Evolutionary conservation across 768 basidiomycete genomes (phyloP).

Genomic region (Dacryopinax primogenitus): DNA sequence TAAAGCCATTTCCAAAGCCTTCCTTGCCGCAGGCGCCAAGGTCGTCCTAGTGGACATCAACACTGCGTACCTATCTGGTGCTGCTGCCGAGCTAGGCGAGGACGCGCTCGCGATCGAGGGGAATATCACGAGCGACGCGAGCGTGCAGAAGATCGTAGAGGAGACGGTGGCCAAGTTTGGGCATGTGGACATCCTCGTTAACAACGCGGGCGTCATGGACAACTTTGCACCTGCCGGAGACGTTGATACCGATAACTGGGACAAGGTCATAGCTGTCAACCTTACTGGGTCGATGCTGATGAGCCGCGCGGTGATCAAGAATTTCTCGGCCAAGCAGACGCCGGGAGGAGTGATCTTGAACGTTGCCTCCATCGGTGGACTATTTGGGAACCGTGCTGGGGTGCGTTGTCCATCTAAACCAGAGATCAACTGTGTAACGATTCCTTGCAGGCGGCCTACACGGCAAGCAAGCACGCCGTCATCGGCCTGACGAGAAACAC

Average conservation of each 20-base stretch:
- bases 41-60: constrained; percentile 13
- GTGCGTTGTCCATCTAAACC: background rate
- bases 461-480: constrained; percentile 7
- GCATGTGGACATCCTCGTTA: constrained; percentile 1
- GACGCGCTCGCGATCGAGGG: background rate
- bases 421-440: background rate
- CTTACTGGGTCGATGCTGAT: constrained; percentile 6
- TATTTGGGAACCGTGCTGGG: background rate
- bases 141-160: background rate
- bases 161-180: background rate
- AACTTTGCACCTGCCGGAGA: background rate
- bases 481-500: constrained; percentile 9
- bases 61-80: background rate
- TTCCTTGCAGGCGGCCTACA: background rate
- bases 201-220: constrained; percentile 2
- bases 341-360: background rate
- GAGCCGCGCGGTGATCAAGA: background rate
- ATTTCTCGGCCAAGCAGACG: background rate
- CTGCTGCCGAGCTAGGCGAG: background rate
- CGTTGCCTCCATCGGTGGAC: background rate
- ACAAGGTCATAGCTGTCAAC: constrained; percentile 1
- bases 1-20: background rate
- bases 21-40: constrained; percentile 3
- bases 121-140: background rate
- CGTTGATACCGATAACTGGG: background rate